phyloP scores from a whole-genome alignment of 495 filamentous ascomycete genomes.

The Hypoxylon rickii region DNA sequence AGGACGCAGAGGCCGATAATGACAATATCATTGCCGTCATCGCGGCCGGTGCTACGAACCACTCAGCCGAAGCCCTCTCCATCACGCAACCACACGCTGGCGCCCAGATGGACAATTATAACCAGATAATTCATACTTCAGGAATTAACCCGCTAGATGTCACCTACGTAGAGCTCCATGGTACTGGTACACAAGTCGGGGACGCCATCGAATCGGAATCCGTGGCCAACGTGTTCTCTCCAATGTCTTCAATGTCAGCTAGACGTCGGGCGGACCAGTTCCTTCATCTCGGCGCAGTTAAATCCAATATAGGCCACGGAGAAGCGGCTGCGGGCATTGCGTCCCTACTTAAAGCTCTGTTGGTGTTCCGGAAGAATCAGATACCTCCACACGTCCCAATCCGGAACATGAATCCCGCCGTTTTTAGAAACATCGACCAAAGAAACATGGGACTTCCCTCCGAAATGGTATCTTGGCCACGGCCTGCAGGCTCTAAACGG shows the following conservation, averaged over 20 bases:
- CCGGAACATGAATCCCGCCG: slow-evolving; percentile 61
- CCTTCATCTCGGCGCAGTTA: slow-evolving; percentile 57
- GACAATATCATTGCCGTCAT: slow-evolving; percentile 58
- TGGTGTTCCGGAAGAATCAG: slow-evolving; percentile 72
- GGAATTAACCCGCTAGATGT: slow-evolving; percentile 45
- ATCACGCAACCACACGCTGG: slow-evolving; percentile 51
- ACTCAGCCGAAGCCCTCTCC: slow-evolving; percentile 48
- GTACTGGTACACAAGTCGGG: slow-evolving; percentile 57
- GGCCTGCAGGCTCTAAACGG: not conserved
- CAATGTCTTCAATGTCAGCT: not conserved
- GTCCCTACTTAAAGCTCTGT: slow-evolving; percentile 62
- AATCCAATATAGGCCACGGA: slow-evolving; percentile 55
- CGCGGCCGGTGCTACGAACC: slow-evolving; percentile 49
- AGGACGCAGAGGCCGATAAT: slow-evolving; percentile 46
- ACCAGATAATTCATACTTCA: slow-evolving; percentile 40
- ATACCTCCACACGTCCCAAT: slow-evolving; percentile 65
- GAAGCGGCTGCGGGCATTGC: slow-evolving; percentile 54
- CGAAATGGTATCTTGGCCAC: slow-evolving; percentile 1
- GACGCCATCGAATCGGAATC: slow-evolving; percentile 61
- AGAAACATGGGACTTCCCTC: not conserved
- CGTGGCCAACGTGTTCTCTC: not conserved
- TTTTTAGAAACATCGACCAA: slow-evolving; percentile 59
- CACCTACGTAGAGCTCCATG: slow-evolving; percentile 47
- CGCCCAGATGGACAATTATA: slow-evolving; percentile 52
- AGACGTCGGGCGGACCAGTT: slow-evolving; percentile 45